phyloP scores from a whole-genome alignment of 495 filamentous ascomycete species.

The Cercophora newfieldiana region DNA sequence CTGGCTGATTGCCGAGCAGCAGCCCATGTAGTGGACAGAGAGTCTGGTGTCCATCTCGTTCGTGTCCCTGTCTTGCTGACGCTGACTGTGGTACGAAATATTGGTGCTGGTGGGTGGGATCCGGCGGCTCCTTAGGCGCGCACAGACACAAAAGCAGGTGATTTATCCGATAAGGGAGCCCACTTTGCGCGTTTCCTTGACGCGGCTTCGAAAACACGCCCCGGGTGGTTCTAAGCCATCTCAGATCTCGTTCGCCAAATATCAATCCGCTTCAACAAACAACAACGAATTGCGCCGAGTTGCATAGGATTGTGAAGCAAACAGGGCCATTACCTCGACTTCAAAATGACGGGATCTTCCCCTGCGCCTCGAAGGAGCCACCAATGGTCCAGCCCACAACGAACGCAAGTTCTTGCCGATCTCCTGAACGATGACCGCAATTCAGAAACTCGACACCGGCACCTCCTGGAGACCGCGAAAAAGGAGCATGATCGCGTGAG shows the following conservation, averaged over 20 bases:
- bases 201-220: neutral
- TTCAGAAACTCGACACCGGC: conserved; percentile 53
- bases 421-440: conserved; percentile 43
- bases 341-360: conserved; percentile 42
- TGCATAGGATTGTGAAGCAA: neutral
- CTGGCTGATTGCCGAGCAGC: no score
- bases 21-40: no score
- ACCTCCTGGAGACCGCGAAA: conserved; percentile 62
- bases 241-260: neutral
- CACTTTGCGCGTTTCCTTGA: neutral
- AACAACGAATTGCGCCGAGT: neutral
- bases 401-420: conserved; percentile 34
- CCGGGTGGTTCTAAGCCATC: neutral
- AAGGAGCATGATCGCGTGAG: conserved; percentile 64
- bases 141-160: neutral
- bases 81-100: neutral
- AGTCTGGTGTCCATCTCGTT: no score
- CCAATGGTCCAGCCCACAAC: conserved; percentile 38
- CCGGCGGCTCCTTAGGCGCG: neutral
- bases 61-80: no score
- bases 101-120: neutral
- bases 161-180: neutral
- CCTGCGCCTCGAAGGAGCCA: conserved; percentile 36
- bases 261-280: neutral
- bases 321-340: neutral